These are phyloP conservation scores for Nematocida displodere DNA, from an alignment of 371 early-diverging fungal species.

Conservation along the genomic window DNA sequence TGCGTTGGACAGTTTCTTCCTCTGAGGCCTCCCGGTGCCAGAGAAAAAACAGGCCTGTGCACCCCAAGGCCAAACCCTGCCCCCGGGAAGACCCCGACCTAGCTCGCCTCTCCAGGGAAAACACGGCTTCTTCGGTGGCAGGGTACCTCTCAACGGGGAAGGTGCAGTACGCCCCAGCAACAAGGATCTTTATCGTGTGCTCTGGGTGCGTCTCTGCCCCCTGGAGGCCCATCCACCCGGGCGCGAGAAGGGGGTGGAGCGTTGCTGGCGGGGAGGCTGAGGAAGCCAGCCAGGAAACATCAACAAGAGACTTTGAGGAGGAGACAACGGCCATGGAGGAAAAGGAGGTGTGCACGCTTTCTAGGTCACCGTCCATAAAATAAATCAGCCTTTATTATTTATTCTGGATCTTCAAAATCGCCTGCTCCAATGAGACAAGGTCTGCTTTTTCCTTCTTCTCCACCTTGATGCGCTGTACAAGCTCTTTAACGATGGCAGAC, in stretches of 20 bases:
- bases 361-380: not conserved
- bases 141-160: slow-evolving; percentile 34
- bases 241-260: not conserved
- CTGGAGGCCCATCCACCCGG: slow-evolving; percentile 18
- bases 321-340: slow-evolving; percentile 4
- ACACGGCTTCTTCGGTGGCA: not conserved
- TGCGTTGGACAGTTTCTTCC: not conserved
- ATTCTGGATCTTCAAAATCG: too few species aligned
- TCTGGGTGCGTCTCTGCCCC: not conserved
- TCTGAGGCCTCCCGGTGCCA: slow-evolving; percentile 32
- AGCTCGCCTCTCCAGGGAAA: not conserved
- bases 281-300: slow-evolving; percentile 38
- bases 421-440: not conserved
- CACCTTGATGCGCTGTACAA: slow-evolving; percentile 27
- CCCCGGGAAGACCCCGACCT: too few species aligned
- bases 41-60: slow-evolving; percentile 23
- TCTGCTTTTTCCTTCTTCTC: slow-evolving; percentile 31
- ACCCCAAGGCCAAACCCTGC: too few species aligned
- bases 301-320: slow-evolving; percentile 40
- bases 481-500: slow-evolving; percentile 39
- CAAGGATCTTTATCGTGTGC: slow-evolving; percentile 5
- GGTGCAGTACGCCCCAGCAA: not conserved
- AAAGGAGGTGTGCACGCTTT: not conserved
- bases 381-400: too few species aligned
- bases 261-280: not conserved